Evolutionary conservation across 495 filamentous ascomycete species (phyloP).

Genomic region (Daldinia childiae): DNA sequence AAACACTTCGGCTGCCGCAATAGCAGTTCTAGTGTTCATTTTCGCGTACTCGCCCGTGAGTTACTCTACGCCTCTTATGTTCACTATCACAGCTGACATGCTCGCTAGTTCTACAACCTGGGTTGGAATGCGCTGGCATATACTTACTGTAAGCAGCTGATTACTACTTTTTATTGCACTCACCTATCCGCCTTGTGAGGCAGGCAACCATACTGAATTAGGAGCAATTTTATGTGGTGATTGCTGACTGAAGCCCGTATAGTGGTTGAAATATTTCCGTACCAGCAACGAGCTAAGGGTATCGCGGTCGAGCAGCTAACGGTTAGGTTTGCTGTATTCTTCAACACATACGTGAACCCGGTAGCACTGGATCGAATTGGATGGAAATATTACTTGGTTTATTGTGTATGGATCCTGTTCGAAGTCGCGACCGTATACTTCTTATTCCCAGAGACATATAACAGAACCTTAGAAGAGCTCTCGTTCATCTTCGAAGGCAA

Average conservation of each 20-base stretch:
- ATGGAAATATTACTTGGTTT: conserved; percentile 67
- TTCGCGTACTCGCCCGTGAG: conserved; percentile 64
- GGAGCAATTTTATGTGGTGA: neutral
- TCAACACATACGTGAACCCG: conserved; percentile 66
- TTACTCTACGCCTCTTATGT: neutral
- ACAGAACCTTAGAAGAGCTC: conserved; percentile 60
- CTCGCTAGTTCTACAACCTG: conserved; percentile 63
- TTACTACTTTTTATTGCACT: neutral
- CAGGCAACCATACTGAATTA: neutral
- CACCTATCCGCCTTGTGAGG: neutral
- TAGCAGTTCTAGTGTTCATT: conserved; percentile 67
- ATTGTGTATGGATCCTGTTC: conserved; percentile 65
- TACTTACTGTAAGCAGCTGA: conserved; percentile 51
- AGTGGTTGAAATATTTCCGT: conserved; percentile 70
- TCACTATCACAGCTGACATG: neutral
- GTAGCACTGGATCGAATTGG: conserved; percentile 56
- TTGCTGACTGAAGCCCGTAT: conserved; percentile 37
- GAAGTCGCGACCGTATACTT: conserved; percentile 66
- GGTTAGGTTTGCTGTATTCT: conserved; percentile 59
- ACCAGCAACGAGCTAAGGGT: conserved; percentile 64
- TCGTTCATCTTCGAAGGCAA: conserved; percentile 55
- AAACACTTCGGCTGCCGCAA: conserved; percentile 54
- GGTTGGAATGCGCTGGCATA: conserved; percentile 70
- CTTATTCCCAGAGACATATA: conserved; percentile 69
- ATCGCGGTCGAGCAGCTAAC: conserved; percentile 68